Base-by-base conservation (phyloP, 352 stramenopile genomes). In the Pythium biforme region DNA sequence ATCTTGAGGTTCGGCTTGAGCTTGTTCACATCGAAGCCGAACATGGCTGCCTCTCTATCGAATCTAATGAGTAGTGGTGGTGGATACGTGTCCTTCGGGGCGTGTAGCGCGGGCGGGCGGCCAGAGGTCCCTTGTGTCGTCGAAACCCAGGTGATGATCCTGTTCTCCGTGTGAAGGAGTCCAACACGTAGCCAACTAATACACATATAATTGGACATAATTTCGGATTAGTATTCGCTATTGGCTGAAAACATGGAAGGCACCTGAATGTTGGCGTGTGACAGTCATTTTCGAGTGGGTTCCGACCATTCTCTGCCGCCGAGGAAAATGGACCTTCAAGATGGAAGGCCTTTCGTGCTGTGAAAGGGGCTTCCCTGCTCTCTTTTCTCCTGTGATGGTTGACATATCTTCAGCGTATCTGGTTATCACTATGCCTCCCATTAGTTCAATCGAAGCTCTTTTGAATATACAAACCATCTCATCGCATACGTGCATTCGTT, bases 1-100 rank as follows among this genome's bases (percentile, higher is more conserved):
- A 97, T 97, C 79, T 96, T 96, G 46, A 97, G 82, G 69, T 92
- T 94, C 19, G 89, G 83, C 79, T 97, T 97, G 64, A 95, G 85
- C 78, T 96, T 97, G 61, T 95, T 94, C 63, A 92, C 80, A 60
- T 95, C 92, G 68, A 96, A 97, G 58, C 86, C 86, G 59, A 95
- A 95, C 83, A 96, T 95, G n/a, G 25, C 61, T 47, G 27, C n/a
- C 26, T 3, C 20, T 37, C 2, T 7, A 15, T 33, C n/a, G 41
- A 26, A 33, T 26, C 20, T 31, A 10, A 19, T 25, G 4, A 7
- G 22, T 51, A 5, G 31, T 11, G 5, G 10, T 17, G 20, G 12
- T 48, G 15, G 41, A 48, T 11, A 48, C 23, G 45, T 51, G 47
- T 53, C 25, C 8, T 53, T 25, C 19, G 17, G 3, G n/a, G 40